These are phyloP conservation scores for Claviceps pazoutovae DNA, from an alignment of 2,329 filamentous ascomycete species.

Conservation along the genomic window DNA sequence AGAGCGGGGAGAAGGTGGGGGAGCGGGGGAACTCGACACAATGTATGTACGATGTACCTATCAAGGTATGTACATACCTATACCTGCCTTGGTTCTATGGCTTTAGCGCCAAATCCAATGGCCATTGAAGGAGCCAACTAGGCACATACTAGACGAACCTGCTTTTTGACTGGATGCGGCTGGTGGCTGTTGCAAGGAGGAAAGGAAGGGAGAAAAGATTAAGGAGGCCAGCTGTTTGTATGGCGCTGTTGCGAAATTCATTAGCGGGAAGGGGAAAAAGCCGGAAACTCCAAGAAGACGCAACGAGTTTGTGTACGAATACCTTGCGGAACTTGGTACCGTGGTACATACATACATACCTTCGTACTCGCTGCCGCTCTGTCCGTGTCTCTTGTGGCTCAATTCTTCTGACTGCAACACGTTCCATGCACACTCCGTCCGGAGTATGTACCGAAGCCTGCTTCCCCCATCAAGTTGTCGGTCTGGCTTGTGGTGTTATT, in stretches of 20 bases:
- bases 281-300: background rate
- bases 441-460: no score
- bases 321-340: no score
- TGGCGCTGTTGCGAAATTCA: no score
- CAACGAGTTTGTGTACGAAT: no score
- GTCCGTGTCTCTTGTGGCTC: no score
- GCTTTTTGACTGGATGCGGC: background rate
- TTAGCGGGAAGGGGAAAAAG: background rate
- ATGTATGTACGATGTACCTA: background rate
- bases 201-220: background rate
- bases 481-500: no score
- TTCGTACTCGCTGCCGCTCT: no score
- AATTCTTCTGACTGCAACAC: no score
- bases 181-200: background rate
- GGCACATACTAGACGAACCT: background rate
- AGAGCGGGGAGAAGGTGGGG: background rate
- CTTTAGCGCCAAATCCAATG: background rate
- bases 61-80: background rate
- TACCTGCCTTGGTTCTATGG: background rate
- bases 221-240: background rate
- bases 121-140: background rate
- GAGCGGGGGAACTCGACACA: background rate
- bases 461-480: no score
- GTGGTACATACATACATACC: no score
- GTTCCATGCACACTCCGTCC: no score